phyloP scores from a whole-genome alignment of 768 basidiomycete genomes.

The Kwoniella shandongensis region DNA sequence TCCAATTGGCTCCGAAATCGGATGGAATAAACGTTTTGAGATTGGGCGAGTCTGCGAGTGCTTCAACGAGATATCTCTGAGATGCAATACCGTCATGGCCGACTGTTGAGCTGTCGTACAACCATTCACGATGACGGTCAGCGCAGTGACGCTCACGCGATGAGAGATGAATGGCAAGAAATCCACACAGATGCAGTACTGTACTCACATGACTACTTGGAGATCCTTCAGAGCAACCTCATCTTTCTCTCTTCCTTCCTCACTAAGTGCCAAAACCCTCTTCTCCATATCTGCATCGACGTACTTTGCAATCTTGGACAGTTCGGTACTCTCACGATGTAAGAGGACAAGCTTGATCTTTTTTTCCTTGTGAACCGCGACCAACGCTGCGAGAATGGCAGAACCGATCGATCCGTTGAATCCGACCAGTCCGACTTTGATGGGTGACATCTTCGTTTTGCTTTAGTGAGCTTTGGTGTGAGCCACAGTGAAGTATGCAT shows the following conservation, averaged over 20 bases:
- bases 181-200: no score
- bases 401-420: conserved; percentile 13
- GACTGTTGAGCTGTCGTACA: conserved; percentile 16
- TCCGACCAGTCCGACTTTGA: conserved; percentile 11
- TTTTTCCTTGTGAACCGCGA: conserved; percentile 2
- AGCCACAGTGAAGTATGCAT: no score
- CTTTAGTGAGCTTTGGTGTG: no score
- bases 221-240: conserved; percentile 4
- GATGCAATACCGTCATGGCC: background rate
- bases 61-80: conserved; percentile 11
- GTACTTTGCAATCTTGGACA: conserved; percentile 5
- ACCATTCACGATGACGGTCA: no score
- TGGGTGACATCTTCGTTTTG: conserved; percentile 1
- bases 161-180: no score
- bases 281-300: conserved; percentile 3
- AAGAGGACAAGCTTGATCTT: conserved; percentile 15
- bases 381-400: background rate
- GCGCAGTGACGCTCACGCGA: no score
- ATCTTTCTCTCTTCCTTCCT: background rate
- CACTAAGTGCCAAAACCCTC: conserved; percentile 6
- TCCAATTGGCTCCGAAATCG: conserved; percentile 22
- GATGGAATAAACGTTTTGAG: conserved; percentile 22
- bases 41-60: conserved; percentile 1
- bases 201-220: conserved; percentile 15
- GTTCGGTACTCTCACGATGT: conserved; percentile 8